phyloP scores from a whole-genome alignment of 139 green algal species.

The Volvox reticuliferus region DNA sequence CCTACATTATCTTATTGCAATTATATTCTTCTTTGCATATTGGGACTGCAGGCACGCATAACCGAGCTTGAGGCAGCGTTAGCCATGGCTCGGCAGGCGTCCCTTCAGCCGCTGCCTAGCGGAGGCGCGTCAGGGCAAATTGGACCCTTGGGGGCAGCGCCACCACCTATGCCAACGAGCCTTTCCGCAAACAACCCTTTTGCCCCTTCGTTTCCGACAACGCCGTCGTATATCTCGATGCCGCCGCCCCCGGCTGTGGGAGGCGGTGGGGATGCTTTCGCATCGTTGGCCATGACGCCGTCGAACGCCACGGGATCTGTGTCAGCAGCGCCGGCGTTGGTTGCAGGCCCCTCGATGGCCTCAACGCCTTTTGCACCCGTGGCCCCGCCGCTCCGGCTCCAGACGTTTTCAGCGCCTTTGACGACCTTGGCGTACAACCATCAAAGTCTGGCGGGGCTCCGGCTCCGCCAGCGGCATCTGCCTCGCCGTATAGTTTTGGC shows the following conservation, averaged over 20 bases:
- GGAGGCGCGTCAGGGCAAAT: neutral
- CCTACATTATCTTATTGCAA: too few relatives aligned
- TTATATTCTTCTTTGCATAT: too few relatives aligned
- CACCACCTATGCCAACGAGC: neutral
- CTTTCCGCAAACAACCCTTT: slow-evolving; percentile 30
- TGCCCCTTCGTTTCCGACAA: neutral
- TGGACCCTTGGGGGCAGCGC: too few relatives aligned
- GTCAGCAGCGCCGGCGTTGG: neutral
- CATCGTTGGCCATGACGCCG: neutral
- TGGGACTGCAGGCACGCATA: slow-evolving; percentile 9
- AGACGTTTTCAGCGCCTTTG: slow-evolving; percentile 23
- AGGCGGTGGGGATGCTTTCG: neutral
- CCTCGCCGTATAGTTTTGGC: neutral
- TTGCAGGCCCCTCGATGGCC: neutral
- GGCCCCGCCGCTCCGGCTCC: too few relatives aligned
- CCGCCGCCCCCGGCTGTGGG: neutral
- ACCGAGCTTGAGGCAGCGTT: slow-evolving; percentile 9
- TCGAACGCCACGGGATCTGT: neutral
- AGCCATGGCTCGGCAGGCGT: neutral
- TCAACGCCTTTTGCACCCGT: neutral
- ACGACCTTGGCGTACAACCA: neutral
- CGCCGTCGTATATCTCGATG: neutral
- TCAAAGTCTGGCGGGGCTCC: neutral
- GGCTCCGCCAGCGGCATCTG: neutral
- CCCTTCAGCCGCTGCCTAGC: slow-evolving; percentile 10